Conservation (phyloP, 2,329 filamentous ascomycete species). For the Trichoderma guizhouense region DNA sequence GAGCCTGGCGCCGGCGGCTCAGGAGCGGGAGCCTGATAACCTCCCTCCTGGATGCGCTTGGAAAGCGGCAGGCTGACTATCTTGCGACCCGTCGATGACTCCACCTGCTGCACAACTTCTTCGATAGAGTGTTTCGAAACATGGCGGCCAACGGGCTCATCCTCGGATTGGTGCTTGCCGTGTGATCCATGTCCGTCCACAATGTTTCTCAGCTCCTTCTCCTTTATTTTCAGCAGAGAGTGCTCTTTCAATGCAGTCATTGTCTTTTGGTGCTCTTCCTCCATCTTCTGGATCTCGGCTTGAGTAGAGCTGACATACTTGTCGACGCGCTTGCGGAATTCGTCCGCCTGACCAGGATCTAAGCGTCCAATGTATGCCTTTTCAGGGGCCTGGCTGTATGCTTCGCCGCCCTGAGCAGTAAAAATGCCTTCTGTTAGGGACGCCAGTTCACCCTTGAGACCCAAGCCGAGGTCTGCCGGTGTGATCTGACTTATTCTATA, state of each 20-base stretch:
- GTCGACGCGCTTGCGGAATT: conserved; percentile 76
- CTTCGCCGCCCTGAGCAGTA: conserved; percentile 57
- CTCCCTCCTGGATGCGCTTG: conserved; percentile 73
- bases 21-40: conserved; percentile 61
- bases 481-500: conserved; percentile 82
- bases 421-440: conserved; percentile 82
- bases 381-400: conserved; percentile 44
- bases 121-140: conserved; percentile 57
- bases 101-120: conserved; percentile 71
- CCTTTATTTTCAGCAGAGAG: conserved; percentile 67
- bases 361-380: conserved; percentile 62
- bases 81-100: conserved; percentile 65
- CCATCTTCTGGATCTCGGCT: conserved; percentile 81
- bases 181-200: conserved; percentile 55
- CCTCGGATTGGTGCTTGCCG: conserved; percentile 58
- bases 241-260: conserved; percentile 72
- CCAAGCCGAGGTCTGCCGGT: conserved; percentile 82
- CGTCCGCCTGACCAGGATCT: conserved; percentile 71
- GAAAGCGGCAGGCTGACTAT: conserved; percentile 63
- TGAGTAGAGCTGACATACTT: conserved; percentile 70
- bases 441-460: conserved; percentile 77
- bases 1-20: conserved; percentile 31
- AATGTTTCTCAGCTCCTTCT: conserved; percentile 69
- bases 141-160: conserved; percentile 37
- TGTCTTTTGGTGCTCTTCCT: conserved; percentile 70